Conservation (phyloP, 73 alveolate genomes). For the Paramecium octaurelia region DNA sequence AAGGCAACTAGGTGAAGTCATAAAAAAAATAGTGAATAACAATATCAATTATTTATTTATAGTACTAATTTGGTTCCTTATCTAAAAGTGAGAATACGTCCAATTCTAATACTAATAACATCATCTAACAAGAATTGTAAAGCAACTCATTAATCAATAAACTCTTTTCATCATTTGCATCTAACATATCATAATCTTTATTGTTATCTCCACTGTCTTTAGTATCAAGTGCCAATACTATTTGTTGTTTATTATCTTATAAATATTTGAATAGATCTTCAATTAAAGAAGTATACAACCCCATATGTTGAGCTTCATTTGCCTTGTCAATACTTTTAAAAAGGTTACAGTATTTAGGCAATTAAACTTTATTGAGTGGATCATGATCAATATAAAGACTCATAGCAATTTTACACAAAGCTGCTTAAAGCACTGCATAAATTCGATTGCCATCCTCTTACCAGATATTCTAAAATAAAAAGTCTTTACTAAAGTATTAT, state of each 20-base stretch:
- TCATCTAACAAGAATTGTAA: constrained; percentile 10
- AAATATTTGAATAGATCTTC: constrained; percentile 28
- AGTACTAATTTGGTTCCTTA: neutral
- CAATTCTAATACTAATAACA: neutral
- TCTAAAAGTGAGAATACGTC: neutral
- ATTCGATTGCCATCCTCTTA: neutral
- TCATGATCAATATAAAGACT: constrained; percentile 63
- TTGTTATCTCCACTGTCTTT: constrained; percentile 30
- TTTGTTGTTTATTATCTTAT: neutral
- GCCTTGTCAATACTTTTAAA: constrained; percentile 15
- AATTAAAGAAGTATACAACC: neutral
- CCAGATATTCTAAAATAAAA: constrained; percentile 53
- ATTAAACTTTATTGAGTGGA: constrained; percentile 41
- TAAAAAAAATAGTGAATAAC: constrained; percentile 11
- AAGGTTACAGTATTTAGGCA: constrained; percentile 52
- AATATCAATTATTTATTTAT: constrained; percentile 17
- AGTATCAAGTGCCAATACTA: neutral
- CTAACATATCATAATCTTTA: constrained; percentile 11
- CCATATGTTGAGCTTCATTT: neutral
- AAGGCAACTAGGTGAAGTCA: neutral
- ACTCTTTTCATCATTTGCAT: neutral
- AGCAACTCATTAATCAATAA: constrained; percentile 34
- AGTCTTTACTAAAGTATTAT: constrained; percentile 26
- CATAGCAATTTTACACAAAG: constrained; percentile 58
- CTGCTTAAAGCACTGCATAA: constrained; percentile 21